These are phyloP conservation scores for Endocalyx cinctus DNA, from an alignment of 2,329 filamentous ascomycete species.

Conservation along the genomic window DNA sequence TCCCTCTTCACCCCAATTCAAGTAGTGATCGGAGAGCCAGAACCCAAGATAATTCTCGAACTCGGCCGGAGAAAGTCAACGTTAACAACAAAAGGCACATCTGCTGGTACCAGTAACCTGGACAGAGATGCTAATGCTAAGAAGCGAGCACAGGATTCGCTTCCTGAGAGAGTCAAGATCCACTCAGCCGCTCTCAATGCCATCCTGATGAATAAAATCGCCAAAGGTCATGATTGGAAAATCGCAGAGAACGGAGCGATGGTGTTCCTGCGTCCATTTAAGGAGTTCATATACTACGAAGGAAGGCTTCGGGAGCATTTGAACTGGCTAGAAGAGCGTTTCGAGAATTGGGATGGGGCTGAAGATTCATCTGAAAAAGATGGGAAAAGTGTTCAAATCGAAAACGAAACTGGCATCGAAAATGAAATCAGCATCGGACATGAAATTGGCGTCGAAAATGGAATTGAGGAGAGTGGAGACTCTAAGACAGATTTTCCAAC, in stretches of 20 bases:
- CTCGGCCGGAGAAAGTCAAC: neutral
- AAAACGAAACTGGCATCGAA: no score
- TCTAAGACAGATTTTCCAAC: no score
- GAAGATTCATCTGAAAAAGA: no score
- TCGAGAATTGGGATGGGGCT: no score
- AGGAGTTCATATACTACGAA: no score
- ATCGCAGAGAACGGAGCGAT: neutral
- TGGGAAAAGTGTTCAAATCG: no score
- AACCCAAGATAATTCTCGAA: neutral
- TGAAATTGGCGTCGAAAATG: no score
- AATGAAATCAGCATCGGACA: no score
- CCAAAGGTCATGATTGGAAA: neutral
- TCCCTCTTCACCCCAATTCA: neutral
- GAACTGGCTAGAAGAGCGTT: no score
- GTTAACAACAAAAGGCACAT: neutral
- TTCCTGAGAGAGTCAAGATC: constrained; percentile 1
- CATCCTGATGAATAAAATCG: no score
- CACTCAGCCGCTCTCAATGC: neutral
- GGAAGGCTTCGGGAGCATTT: no score
- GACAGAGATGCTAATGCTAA: neutral
- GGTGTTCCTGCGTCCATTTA: neutral
- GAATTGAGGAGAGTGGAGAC: no score
- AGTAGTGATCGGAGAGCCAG: neutral
- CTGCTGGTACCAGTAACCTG: neutral
- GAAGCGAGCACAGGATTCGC: neutral